A percentile compares a stretch with the other conserved stretches of the same genome.
These are phyloP conservation scores for Globisporangium viniferum DNA, from an alignment of 352 stramenopile genomes.

Conservation along the genomic window DNA sequence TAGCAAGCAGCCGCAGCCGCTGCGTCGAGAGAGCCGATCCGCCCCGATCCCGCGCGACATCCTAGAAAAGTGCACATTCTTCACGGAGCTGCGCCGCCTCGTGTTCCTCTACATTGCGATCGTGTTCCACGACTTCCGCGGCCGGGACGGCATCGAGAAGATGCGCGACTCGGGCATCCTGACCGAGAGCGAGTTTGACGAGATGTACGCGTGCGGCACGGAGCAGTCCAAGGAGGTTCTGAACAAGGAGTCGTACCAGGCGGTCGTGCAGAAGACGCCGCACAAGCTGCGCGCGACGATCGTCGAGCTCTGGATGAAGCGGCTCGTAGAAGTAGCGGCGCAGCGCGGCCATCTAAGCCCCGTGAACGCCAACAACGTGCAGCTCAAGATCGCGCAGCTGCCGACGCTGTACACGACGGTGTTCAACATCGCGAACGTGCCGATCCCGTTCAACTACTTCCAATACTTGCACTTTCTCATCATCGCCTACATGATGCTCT, in stretches of 20 bases:
- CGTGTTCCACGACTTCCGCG: constrained; percentile 74
- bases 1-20: constrained; percentile 1
- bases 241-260: constrained; percentile 53
- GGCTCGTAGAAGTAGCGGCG: constrained; percentile 62
- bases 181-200: constrained; percentile 63
- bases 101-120: constrained; percentile 85
- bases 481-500: constrained; percentile 72
- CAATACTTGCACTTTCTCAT: constrained; percentile 77
- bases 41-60: constrained; percentile 43
- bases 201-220: constrained; percentile 65
- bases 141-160: constrained; percentile 63
- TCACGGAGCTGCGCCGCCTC: constrained; percentile 66
- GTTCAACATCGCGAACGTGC: constrained; percentile 83
- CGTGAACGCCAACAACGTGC: constrained; percentile 54
- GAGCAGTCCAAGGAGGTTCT: constrained; percentile 44
- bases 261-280: constrained; percentile 53
- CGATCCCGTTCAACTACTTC: constrained; percentile 87
- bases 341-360: constrained; percentile 55
- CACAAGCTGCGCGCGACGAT: constrained; percentile 76
- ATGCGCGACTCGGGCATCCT: constrained; percentile 55
- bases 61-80: constrained; percentile 77
- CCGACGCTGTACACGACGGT: constrained; percentile 75
- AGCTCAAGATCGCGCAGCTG: constrained; percentile 65
- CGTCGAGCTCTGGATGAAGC: constrained; percentile 77
- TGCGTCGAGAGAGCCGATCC: constrained; percentile 16